These are phyloP conservation scores for Xylariaceae sp. DNA, from an alignment of 2,329 filamentous ascomycete genomes.

Conservation along the genomic window DNA sequence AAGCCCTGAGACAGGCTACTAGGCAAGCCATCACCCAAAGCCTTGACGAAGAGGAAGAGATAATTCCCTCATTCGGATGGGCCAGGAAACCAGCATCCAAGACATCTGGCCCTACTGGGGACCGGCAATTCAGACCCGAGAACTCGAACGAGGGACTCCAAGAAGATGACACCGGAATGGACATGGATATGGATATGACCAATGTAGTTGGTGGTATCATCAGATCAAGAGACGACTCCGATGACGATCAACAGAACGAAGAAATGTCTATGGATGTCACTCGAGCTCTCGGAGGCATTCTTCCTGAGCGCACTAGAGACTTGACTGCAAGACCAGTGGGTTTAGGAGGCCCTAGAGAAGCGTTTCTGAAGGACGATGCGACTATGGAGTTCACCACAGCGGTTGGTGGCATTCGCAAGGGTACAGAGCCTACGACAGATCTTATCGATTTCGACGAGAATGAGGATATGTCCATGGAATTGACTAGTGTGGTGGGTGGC, in stretches of 20 bases:
- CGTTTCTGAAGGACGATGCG: constrained; percentile 51
- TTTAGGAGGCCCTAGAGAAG: constrained; percentile 26
- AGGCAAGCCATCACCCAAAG: constrained; percentile 69
- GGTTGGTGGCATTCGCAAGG: constrained; percentile 62
- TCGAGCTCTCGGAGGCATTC: constrained; percentile 72
- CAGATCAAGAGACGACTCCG: constrained; percentile 28
- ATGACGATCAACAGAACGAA: constrained; percentile 47
- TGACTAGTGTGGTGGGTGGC: constrained; percentile 62
- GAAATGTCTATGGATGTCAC: constrained; percentile 96
- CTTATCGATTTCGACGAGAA: constrained; percentile 41
- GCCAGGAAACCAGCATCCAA: constrained; percentile 49
- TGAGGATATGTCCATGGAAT: constrained; percentile 76
- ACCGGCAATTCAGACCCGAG: constrained; percentile 41
- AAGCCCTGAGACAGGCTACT: constrained; percentile 71
- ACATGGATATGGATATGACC: constrained; percentile 55
- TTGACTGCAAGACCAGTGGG: constrained; percentile 19
- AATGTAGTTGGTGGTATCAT: constrained; percentile 52
- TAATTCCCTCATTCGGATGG: constrained; percentile 76
- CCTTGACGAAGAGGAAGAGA: constrained; percentile 62
- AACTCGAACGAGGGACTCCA: constrained; percentile 15
- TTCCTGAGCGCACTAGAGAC: constrained; percentile 41
- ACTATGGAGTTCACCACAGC: constrained; percentile 85
- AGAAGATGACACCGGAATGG: constrained; percentile 34
- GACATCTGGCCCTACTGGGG: constrained; percentile 22
- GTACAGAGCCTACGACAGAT: constrained; percentile 25